Conservation (phyloP, 768 basidiomycete genomes). For the Mycena amicta region DNA sequence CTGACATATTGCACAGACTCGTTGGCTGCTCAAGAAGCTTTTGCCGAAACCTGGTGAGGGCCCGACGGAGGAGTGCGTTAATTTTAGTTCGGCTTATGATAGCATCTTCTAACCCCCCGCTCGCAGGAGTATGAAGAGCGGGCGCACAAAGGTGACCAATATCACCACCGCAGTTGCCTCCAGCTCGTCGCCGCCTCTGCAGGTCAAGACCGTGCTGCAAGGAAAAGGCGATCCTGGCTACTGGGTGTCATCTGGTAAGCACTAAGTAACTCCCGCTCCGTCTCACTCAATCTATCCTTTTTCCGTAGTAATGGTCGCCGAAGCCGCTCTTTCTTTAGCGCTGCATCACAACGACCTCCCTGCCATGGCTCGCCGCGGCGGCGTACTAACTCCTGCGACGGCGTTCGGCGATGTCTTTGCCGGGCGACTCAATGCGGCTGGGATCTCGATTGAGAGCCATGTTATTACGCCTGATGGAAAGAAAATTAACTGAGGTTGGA, state of each 20-base stretch:
- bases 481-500: too few relatives aligned
- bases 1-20: constrained; percentile 40
- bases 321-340: constrained; percentile 74
- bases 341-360: constrained; percentile 59
- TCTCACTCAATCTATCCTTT: too few relatives aligned
- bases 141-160: constrained; percentile 67
- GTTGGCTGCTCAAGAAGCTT: constrained; percentile 56
- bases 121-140: constrained; percentile 56
- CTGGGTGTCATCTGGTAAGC: constrained; percentile 54
- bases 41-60: constrained; percentile 60
- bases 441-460: constrained; percentile 58
- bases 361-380: constrained; percentile 61
- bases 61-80: constrained; percentile 66
- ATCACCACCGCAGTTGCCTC: constrained; percentile 62
- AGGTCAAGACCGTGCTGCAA: constrained; percentile 62
- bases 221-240: constrained; percentile 83
- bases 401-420: constrained; percentile 81
- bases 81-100: too few relatives aligned
- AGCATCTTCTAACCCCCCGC: too few relatives aligned
- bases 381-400: constrained; percentile 80
- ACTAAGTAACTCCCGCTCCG: too few relatives aligned
- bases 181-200: constrained; percentile 37
- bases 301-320: constrained; percentile 74
- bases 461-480: constrained; percentile 42
- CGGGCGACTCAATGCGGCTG: constrained; percentile 62